Conservation (phyloP, 1,284 basidiomycete species). For the Trichosporon sp. region DNA sequence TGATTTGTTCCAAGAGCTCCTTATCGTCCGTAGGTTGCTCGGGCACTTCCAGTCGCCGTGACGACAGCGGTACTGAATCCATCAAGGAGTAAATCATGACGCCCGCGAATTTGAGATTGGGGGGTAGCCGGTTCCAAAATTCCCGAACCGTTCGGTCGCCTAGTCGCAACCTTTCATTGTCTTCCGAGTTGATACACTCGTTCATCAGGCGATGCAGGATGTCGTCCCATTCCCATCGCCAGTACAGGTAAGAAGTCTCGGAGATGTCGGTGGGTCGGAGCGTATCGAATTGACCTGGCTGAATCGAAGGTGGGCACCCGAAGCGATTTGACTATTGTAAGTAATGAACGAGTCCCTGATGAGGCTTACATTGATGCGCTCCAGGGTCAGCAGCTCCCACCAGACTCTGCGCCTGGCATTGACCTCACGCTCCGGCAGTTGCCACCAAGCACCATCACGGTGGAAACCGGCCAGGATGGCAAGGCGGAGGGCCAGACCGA, state of each 20-base stretch:
- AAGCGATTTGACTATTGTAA: slow-evolving; percentile 15
- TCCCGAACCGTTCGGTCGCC: slow-evolving; percentile 5
- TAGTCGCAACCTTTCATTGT: slow-evolving; percentile 8
- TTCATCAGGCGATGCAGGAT: slow-evolving; percentile 7
- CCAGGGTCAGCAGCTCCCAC: slow-evolving; percentile 12
- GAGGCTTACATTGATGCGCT: neutral
- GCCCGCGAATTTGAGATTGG: slow-evolving; percentile 7
- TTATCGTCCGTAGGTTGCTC: neutral
- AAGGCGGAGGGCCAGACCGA: neutral
- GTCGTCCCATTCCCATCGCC: slow-evolving; percentile 19
- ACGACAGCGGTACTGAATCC: neutral
- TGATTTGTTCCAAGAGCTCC: slow-evolving; percentile 2
- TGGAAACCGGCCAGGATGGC: slow-evolving; percentile 7
- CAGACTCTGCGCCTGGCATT: slow-evolving; percentile 7
- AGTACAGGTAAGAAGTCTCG: neutral
- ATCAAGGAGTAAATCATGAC: neutral
- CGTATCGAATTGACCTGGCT: slow-evolving; percentile 8
- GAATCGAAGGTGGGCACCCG: slow-evolving; percentile 5
- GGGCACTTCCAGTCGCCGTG: neutral
- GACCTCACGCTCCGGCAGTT: slow-evolving; percentile 6
- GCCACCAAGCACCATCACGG: slow-evolving; percentile 10
- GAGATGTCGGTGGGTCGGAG: neutral
- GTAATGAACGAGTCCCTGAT: neutral
- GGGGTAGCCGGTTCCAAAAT: slow-evolving; percentile 6
- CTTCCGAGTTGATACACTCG: slow-evolving; percentile 11